These are phyloP conservation scores for Salmacisia buchloeana DNA, from an alignment of 1,284 basidiomycete genomes.

Conservation along the genomic window DNA sequence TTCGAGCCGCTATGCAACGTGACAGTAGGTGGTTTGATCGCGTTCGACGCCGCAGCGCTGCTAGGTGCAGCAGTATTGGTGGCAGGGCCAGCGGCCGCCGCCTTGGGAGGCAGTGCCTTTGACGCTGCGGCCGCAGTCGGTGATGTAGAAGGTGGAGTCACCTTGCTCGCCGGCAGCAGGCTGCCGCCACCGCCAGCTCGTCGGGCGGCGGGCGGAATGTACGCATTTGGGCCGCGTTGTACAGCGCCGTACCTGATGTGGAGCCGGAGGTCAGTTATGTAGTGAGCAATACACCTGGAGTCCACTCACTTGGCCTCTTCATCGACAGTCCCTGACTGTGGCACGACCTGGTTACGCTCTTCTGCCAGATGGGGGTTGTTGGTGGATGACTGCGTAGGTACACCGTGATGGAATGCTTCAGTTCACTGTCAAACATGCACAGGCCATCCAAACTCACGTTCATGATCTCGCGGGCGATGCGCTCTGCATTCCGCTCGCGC, in stretches of 20 bases:
- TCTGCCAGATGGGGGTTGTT: conserved; percentile 81
- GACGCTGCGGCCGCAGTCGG: neutral
- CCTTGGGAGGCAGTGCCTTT: neutral
- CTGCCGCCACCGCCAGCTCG: conserved; percentile 50
- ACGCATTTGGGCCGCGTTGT: conserved; percentile 77
- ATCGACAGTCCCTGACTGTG: conserved; percentile 66
- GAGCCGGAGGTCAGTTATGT: too few species aligned
- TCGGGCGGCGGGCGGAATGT: conserved; percentile 81
- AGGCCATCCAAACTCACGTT: conserved; percentile 58
- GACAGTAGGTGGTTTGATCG: neutral
- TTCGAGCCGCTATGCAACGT: neutral
- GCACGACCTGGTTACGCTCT: conserved; percentile 64
- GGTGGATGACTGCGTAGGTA: conserved; percentile 19
- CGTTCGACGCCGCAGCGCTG: neutral
- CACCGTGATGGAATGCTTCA: neutral
- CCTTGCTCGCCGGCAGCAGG: neutral
- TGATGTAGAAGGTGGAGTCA: neutral
- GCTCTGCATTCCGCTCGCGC: conserved; percentile 78
- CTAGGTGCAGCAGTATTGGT: conserved; percentile 16
- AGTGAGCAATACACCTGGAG: conserved; percentile 14
- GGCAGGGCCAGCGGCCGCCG: conserved; percentile 33
- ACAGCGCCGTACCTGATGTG: conserved; percentile 83
- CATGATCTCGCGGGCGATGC: conserved; percentile 84
- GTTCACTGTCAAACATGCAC: neutral
- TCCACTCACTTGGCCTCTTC: conserved; percentile 85